Base-by-base conservation (phyloP, 106 monocot species). In the Dioscorea dumetorum region DNA sequence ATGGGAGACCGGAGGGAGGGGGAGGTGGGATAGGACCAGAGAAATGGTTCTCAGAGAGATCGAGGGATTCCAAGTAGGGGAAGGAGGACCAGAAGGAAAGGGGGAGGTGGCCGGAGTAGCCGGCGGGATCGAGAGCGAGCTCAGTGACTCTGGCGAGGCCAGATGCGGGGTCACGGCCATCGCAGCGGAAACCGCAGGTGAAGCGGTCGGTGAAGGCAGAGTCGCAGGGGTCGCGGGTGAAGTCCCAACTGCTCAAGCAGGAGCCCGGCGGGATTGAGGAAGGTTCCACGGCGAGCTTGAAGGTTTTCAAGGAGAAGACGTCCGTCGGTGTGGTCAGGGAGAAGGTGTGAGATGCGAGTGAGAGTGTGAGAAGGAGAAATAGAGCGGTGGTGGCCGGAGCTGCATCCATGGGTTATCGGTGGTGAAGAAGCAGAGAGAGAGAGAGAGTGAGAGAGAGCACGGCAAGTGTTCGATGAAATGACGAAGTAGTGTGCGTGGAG, bases 151-250 rank as follows among this genome's bases (percentile, higher is more conserved):
- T 84, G 60, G 62, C 58, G 68, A 69, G 53, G 79, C 67, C 68
- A 69, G 50, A 50, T 54, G 71, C 11, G 62, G n/a, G 12, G 72
- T 12, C 28, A 71, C 54, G 19, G 77, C 53, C 56, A 71, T 74
- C 76, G 75, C 91, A 91, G 66, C 84, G 91, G 61, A 91, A 48
- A 72, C 87, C 91, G 75, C 91, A 91, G 54, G 91, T 82, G 82
- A 87, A 87, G 63, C 7, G 58, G 69, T 64, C 58, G 50, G 53
- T 18, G 75, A 80, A 90, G 28, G 80, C 73, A 61, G 82, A 58
- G 75, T 69, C 77, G 77, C 91, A 91, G 52, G 91, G 87, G 74
- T 91, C 91, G 69, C 34, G 28, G 73, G 79, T 6, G 82, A 91
- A 84, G 87, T 84, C 70, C 91, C 91, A 91, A 14, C 87, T 64